Percentiles rank a stretch among this genome's conserved stretches.
phyloP scores from a whole-genome alignment of 2,329 filamentous ascomycete species.

The Fusarium musae region DNA sequence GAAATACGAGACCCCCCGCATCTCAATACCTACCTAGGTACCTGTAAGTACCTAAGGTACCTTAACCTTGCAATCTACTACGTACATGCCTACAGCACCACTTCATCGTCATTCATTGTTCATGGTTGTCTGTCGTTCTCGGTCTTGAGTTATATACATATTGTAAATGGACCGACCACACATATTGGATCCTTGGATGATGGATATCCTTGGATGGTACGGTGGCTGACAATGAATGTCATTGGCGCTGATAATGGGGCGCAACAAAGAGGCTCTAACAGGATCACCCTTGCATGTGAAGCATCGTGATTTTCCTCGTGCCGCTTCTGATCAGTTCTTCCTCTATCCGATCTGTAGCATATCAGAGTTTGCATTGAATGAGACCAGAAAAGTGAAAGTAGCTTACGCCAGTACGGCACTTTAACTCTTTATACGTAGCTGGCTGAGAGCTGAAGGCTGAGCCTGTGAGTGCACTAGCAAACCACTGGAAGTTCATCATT shows the following conservation, averaged over 20 bases:
- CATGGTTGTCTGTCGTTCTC: conserved; percentile 17
- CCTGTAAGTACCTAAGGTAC: no score
- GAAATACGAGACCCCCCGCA: conserved; percentile 7
- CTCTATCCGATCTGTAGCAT: not conserved
- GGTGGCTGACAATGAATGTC: not conserved
- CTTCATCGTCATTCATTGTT: conserved; percentile 21
- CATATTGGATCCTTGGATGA: not conserved
- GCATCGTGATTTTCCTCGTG: not conserved
- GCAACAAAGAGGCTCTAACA: conserved; percentile 14
- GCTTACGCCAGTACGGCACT: not conserved
- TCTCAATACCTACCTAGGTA: not conserved
- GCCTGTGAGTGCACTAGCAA: not conserved
- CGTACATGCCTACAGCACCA: not conserved
- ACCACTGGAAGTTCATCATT: not conserved
- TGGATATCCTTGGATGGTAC: not conserved
- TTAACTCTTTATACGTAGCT: not conserved
- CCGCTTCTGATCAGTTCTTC: not conserved
- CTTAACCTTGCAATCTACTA: not conserved
- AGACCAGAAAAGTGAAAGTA: not conserved
- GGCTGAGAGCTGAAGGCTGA: not conserved
- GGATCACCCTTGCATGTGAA: conserved; percentile 22
- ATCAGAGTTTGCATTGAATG: conserved; percentile 1
- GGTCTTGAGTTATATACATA: not conserved
- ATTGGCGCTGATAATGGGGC: not conserved
- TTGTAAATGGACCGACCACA: not conserved